A percentile compares a stretch with the other conserved stretches of the same genome.
Evolutionary conservation across 192 early-diverging fungal species (phyloP).

Genomic region (Podochytrium sp.): DNA sequence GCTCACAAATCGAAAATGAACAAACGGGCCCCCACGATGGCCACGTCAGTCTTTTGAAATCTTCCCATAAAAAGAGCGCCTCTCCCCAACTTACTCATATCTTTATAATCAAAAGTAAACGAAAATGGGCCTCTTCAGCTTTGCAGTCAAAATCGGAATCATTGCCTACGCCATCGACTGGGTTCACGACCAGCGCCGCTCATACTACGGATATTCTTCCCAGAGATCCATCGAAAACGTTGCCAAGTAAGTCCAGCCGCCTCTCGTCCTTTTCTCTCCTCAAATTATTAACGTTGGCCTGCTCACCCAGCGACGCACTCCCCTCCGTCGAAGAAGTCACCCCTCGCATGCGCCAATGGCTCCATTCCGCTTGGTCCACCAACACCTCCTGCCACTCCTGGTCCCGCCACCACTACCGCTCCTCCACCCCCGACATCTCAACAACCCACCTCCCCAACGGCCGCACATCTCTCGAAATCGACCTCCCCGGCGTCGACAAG

Average conservation of each 20-base stretch:
- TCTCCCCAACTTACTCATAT: no score
- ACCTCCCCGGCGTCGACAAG: constrained; percentile 31
- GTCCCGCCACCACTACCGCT: neutral
- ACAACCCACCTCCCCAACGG: constrained; percentile 12
- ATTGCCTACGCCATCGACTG: constrained; percentile 35
- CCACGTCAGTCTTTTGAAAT: no score
- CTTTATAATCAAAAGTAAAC: no score
- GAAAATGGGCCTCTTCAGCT: constrained; percentile 37
- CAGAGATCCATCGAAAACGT: neutral
- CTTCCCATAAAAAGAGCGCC: no score
- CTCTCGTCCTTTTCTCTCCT: neutral
- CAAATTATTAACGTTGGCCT: neutral
- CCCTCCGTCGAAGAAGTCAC: neutral
- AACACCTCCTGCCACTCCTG: neutral
- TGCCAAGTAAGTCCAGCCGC: neutral
- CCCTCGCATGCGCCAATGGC: constrained; percentile 1
- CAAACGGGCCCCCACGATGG: no score
- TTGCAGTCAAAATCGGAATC: constrained; percentile 30
- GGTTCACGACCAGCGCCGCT: constrained; percentile 2
- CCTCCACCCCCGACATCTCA: neutral
- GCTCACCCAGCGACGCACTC: neutral
- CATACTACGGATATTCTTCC: neutral
- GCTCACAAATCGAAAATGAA: no score
- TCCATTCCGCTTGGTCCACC: neutral
- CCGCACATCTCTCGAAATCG: constrained; percentile 19